Base-by-base conservation (phyloP, 2,329 filamentous ascomycete genomes). In the Sclerotinia trifoliorum region DNA sequence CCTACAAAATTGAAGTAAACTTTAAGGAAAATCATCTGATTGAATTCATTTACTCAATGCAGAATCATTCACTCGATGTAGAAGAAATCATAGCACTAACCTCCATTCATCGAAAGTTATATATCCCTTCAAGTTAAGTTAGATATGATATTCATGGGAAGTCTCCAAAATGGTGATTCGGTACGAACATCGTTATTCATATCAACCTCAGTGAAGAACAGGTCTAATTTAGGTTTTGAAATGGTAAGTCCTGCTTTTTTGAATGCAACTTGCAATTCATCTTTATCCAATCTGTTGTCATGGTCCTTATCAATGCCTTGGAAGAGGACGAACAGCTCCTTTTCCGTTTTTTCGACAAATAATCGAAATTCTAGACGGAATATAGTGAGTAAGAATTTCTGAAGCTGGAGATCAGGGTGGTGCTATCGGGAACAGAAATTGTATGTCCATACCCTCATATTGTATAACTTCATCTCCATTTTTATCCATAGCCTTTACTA, bases 81-180 rank as follows among this genome's bases (percentile, higher is more conserved):
- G 24, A 13, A 63, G 21, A 63, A 57, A 35, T 65, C 26, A 39
- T 5, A 39, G 32, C 7, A 63, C 90, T 80, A 88, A 97, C 94
- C 94, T 90, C 95, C 95, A 98, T 84, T 99, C 95, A 73, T 93
- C 89, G 80, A 96, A 98, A 71, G 85, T 93, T 74, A 98, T 96
- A 71, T 83, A 82, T 2, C 77, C 77, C 74, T 82, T 88, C 51
- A 44, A 21, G 35, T 51, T 24, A 49, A 48, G 42, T 39, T 13
- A 66, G 65, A 70, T 17, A 70, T 39, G 17, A 35, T 17, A 21
- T 56, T 15, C 48, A 51, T 51, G 32, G 32, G 11, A 62, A 21
- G 39, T 51, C 13, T 19, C 26, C 19, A 55, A 24, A 32, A 24
- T 29, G 52, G 46, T 29, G 24, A 26, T 46, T 26, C 54, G 35